These are phyloP conservation scores for Blastobotrys ciferrii DNA, from an alignment of 1,139 yeast genomes.

Conservation along the genomic window DNA sequence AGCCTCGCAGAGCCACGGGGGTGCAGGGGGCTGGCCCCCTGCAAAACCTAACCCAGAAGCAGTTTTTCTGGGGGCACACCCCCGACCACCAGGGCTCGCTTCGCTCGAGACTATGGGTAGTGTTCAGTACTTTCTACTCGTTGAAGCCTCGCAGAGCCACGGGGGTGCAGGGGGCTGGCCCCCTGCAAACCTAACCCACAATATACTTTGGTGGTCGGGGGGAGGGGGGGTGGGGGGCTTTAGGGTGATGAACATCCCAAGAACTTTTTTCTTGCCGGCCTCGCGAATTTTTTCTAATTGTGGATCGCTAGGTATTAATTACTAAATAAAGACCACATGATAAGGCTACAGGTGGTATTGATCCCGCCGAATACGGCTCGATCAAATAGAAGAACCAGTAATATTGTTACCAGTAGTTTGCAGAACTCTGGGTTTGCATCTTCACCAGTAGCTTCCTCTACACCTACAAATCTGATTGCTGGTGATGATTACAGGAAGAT, in stretches of 20 bases:
- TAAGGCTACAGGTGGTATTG: conserved; percentile 43
- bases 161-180: no score
- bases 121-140: no score
- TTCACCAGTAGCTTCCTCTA: conserved; percentile 5
- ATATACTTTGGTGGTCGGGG: no score
- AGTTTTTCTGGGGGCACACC: neutral
- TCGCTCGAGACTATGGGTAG: no score
- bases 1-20: no score
- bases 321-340: conserved; percentile 28
- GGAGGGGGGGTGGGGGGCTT: no score
- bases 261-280: neutral
- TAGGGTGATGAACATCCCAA: no score
- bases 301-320: neutral
- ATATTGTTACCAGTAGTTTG: conserved; percentile 18
- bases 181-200: no score
- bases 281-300: neutral
- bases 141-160: no score
- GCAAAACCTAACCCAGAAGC: neutral
- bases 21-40: no score
- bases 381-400: conserved; percentile 18
- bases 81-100: no score
- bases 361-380: conserved; percentile 39
- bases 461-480: conserved; percentile 11
- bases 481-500: conserved; percentile 45
- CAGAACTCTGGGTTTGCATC: conserved; percentile 25